Conservation (phyloP, 768 basidiomycete species). For the Podaxis sp. region DNA sequence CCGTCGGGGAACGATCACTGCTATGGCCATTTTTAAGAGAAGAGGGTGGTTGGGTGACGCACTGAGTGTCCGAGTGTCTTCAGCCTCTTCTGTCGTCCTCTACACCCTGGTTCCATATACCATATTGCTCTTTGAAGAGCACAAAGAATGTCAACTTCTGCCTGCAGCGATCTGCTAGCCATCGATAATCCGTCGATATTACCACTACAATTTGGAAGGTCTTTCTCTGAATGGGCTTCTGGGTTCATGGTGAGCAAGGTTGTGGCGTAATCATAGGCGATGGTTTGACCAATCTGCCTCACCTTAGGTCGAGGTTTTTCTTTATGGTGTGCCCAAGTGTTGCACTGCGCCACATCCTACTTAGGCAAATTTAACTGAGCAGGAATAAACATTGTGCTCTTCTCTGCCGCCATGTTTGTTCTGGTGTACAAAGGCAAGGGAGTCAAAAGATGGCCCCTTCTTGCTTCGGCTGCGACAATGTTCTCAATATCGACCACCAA, state of each 20-base stretch:
- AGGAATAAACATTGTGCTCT: slow-evolving; percentile 38
- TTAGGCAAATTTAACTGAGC: neutral
- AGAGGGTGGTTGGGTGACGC: too few relatives aligned
- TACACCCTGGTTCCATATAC: neutral
- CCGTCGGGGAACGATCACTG: too few relatives aligned
- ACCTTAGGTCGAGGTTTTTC: neutral
- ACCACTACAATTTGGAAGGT: neutral
- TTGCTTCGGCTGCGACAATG: slow-evolving; percentile 30
- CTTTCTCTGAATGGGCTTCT: neutral
- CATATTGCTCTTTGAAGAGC: neutral
- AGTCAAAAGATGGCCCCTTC: slow-evolving; percentile 25
- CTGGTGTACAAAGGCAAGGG: slow-evolving; percentile 24
- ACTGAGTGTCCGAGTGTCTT: too few relatives aligned
- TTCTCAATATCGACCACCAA: slow-evolving; percentile 33
- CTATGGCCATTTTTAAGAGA: too few relatives aligned
- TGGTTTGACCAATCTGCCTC: neutral
- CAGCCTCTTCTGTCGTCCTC: neutral
- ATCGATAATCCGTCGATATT: neutral
- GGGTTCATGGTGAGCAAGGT: neutral
- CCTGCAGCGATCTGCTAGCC: neutral
- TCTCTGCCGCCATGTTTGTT: slow-evolving; percentile 30
- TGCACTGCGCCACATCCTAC: too few relatives aligned
- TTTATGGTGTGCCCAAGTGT: neutral
- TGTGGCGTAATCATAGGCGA: neutral
- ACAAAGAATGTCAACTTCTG: neutral